phyloP scores from a whole-genome alignment of 116 monocot species.

The Thalassia testudinum region DNA sequence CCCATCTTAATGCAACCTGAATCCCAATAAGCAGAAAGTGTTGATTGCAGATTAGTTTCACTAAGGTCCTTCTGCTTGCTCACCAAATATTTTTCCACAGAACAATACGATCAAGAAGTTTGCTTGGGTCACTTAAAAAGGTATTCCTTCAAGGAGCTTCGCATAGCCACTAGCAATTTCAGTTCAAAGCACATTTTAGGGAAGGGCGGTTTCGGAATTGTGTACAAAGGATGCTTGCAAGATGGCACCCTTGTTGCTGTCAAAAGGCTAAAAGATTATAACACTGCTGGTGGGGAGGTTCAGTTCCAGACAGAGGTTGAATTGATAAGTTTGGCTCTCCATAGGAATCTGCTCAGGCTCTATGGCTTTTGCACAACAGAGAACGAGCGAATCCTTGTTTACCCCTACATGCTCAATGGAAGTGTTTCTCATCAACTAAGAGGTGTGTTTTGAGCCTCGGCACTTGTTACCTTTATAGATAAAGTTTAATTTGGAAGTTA shows the following conservation, averaged over 20 bases:
- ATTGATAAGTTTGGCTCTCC: conserved; percentile 84
- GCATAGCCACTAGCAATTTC: conserved; percentile 71
- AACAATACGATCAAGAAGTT: conserved; percentile 85
- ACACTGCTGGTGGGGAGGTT: conserved; percentile 60
- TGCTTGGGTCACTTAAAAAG: conserved; percentile 75
- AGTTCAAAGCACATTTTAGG: conserved; percentile 78
- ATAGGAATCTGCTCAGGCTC: conserved; percentile 78
- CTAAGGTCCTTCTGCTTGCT: too few species aligned
- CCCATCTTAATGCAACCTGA: too few species aligned
- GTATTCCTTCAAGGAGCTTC: conserved; percentile 79
- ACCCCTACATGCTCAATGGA: conserved; percentile 95
- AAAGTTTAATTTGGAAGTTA: too few species aligned
- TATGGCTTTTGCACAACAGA: conserved; percentile 75
- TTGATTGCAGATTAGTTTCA: too few species aligned
- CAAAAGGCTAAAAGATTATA: conserved; percentile 76
- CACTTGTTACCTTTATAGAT: too few species aligned
- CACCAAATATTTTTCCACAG: conserved; percentile 23
- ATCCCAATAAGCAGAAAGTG: too few species aligned
- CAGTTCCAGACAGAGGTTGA: conserved; percentile 97
- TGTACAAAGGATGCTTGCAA: conserved; percentile 71
- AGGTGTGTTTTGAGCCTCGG: conserved; percentile 22
- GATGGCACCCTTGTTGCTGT: conserved; percentile 81
- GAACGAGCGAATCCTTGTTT: conserved; percentile 80
- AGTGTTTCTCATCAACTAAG: conserved; percentile 86
- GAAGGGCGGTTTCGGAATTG: conserved; percentile 89